Evolutionary conservation across 768 basidiomycete species (phyloP).

Genomic region (Dacryopinax spathularia): DNA sequence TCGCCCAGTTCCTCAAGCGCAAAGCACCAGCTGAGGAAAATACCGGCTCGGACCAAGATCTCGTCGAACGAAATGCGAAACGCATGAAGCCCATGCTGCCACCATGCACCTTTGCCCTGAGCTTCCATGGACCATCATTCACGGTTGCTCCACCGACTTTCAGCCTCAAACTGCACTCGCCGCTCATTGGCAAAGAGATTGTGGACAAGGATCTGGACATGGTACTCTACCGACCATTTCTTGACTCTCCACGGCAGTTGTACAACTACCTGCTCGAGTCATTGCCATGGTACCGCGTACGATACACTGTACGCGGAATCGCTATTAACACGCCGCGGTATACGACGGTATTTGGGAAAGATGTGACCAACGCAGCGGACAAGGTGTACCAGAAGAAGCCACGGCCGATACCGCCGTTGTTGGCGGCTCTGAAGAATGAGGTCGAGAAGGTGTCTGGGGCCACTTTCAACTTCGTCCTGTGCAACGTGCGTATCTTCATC

Average conservation of each 20-base stretch:
- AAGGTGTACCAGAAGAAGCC: conserved; percentile 20
- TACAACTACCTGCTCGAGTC: conserved; percentile 18
- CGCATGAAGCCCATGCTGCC: background rate
- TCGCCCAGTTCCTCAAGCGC: background rate
- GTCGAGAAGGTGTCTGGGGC: conserved; percentile 20
- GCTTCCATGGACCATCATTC: background rate
- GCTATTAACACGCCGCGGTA: conserved; percentile 21
- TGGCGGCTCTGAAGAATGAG: conserved; percentile 15
- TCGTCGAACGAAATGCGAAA: background rate
- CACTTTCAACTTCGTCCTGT: conserved; percentile 21
- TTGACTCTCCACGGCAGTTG: conserved; percentile 13
- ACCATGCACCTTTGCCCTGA: background rate
- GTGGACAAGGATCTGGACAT: conserved; percentile 16
- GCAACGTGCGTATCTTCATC: background rate
- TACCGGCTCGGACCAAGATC: background rate
- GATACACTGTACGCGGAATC: conserved; percentile 18
- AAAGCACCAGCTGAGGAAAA: background rate
- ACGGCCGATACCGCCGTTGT: conserved; percentile 20
- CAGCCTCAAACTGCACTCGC: background rate
- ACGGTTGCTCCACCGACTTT: background rate
- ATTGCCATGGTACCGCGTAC: conserved; percentile 22
- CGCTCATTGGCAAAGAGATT: background rate
- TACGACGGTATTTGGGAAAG: conserved; percentile 24
- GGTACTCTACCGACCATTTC: conserved; percentile 19
- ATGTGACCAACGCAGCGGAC: conserved; percentile 12